phyloP scores from a whole-genome alignment of 352 stramenopile species.

The Phytopythium helicoides region DNA sequence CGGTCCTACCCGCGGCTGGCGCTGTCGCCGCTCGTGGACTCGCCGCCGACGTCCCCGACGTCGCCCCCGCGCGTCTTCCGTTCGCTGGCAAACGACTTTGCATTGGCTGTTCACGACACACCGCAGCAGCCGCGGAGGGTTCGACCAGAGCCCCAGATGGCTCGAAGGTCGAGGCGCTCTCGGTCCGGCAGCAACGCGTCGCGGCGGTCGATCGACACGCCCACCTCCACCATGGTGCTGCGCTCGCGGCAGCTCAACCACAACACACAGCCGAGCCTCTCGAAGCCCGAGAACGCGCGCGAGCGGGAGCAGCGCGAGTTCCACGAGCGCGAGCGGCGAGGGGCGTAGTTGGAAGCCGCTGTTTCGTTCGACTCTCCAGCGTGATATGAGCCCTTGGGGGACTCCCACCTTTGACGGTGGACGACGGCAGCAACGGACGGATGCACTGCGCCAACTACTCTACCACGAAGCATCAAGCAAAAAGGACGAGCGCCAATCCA shows the following conservation, averaged over 20 bases:
- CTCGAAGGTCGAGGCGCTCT: slow-evolving; percentile 37
- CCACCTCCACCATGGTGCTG: slow-evolving; percentile 57
- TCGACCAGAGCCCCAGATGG: slow-evolving; percentile 46
- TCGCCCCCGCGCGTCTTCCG: slow-evolving; percentile 46
- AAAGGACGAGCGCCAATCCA: no score
- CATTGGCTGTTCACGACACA: slow-evolving; percentile 55
- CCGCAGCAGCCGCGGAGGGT: slow-evolving; percentile 40
- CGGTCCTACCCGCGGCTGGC: slow-evolving; percentile 29
- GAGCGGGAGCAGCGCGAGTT: slow-evolving; percentile 39
- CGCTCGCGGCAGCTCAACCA: slow-evolving; percentile 51
- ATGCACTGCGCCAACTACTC: no score
- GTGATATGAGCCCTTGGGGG: no score
- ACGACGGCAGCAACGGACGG: no score
- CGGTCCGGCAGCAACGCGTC: no score
- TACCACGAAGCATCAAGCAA: no score
- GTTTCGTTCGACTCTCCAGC: background rate
- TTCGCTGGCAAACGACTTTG: slow-evolving; percentile 65
- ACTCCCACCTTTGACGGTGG: no score
- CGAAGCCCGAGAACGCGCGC: slow-evolving; percentile 34
- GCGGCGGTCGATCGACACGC: slow-evolving; percentile 43
- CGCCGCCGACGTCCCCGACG: slow-evolving; percentile 25
- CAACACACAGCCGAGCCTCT: slow-evolving; percentile 19
- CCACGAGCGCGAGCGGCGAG: slow-evolving; percentile 13
- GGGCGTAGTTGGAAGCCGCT: slow-evolving; percentile 1
- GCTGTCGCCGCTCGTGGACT: slow-evolving; percentile 31